Evolutionary conservation across 1,284 basidiomycete genomes (phyloP), one percentile per base, ranked within the genome.

Genomic region (Pisolithus thermaeus): DNA sequence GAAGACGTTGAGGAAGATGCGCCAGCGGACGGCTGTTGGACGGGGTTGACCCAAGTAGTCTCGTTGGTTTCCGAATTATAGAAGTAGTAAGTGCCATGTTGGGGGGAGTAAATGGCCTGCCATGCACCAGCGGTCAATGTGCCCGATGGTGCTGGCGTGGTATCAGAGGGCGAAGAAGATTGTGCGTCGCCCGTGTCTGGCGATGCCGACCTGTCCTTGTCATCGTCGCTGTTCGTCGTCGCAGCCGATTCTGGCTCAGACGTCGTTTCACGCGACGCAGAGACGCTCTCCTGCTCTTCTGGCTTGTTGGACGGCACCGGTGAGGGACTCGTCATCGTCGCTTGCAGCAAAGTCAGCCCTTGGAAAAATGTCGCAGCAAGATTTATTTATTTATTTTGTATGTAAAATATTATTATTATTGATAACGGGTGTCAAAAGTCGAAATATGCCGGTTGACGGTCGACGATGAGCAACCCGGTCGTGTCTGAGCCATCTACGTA

Each of bases 1-100:
- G 49, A 35, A 4, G 51, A 28, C 8, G 62, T 61, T 25, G 63
- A 58, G 16, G 62, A 49, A 46, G 63, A 54, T 16, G 63, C 54
- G 38, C 70, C 53, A 27, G 65, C 54, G 14, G 58, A 53, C 40
- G 63, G 35, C 8, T 73, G 67, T 51, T 79, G 72, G 37, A 95
- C 76, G 7, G 92, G 92, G 63, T 95, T 95, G 38, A 75, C 75
- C 92, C 92, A 95, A 22, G 92, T 94, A 35, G 91, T 93, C 70
- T 92, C 83, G 53, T 85, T 76, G 0, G 90, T 92, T 52, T 73
- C 68, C 12, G 81, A 59, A 70, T 94, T 94, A 79, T 81, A 90
- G 72, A 94, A 94, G 70, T 94, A 95, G 73, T 92, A 94, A 16
- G 88, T 80, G 68, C 82, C 87, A 71, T 90, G 82, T 54, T 84